These are phyloP conservation scores for Ascochyta lentis DNA, from an alignment of 2,329 filamentous ascomycete genomes.

Conservation along the genomic window DNA sequence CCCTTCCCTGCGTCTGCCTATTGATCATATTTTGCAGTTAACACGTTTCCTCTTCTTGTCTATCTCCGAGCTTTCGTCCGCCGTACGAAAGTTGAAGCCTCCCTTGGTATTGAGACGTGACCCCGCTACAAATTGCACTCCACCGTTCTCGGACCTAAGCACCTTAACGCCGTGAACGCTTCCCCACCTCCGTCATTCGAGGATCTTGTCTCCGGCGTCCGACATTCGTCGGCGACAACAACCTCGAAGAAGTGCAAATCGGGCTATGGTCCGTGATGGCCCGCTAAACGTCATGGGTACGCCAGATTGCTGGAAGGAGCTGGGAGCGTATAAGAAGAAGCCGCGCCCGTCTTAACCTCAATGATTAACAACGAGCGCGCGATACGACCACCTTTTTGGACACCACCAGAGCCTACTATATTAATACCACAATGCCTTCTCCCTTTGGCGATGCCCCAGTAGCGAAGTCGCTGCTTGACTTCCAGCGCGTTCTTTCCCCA, in stretches of 20 bases:
- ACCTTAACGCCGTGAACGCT: not conserved
- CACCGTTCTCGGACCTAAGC: not conserved
- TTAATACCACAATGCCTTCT: conserved; percentile 26
- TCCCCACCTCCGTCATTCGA: not conserved
- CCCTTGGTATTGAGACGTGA: not conserved
- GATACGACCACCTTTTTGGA: not conserved
- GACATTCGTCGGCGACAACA: conserved; percentile 1
- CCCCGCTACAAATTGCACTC: not conserved
- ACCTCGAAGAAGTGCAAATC: not conserved
- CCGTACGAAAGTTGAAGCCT: not conserved
- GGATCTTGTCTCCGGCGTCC: not conserved
- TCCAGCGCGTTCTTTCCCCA: conserved; percentile 60
- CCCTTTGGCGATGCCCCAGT: conserved; percentile 35
- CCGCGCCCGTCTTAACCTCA: not conserved
- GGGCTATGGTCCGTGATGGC: not conserved
- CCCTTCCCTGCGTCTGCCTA: not conserved
- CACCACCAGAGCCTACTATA: not conserved
- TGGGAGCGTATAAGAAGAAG: conserved; percentile 1
- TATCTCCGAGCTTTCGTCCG: not conserved
- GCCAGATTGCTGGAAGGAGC: not conserved
- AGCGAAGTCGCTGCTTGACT: conserved; percentile 54
- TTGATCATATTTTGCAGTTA: not conserved
- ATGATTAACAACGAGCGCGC: not conserved
- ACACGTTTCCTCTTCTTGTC: not conserved
- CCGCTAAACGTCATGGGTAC: conserved; percentile 10